phyloP scores from a whole-genome alignment of 2,329 filamentous ascomycete species.

The Macrophomina pseudophaseolina region DNA sequence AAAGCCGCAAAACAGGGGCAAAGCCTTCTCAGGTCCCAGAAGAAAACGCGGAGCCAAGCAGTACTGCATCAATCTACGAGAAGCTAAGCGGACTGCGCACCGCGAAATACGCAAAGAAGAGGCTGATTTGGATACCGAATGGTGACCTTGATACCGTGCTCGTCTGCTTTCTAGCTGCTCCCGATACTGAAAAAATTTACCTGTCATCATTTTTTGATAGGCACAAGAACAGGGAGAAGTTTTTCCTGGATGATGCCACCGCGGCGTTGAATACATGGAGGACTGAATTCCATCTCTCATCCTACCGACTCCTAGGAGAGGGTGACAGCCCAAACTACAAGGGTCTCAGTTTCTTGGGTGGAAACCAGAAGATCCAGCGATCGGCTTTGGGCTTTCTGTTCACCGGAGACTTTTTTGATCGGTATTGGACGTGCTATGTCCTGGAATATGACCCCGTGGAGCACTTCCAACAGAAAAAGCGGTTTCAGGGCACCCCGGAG shows the following conservation, averaged over 20 bases:
- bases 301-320: slow-evolving; percentile 29
- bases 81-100: not conserved
- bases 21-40: no score
- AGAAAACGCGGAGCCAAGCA: no score
- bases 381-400: slow-evolving; percentile 37
- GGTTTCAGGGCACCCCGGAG: not conserved
- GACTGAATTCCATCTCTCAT: slow-evolving; percentile 40
- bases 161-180: slow-evolving; percentile 29
- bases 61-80: not conserved
- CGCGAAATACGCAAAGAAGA: slow-evolving; percentile 11
- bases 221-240: slow-evolving; percentile 30
- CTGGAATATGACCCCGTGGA: slow-evolving; percentile 29
- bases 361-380: slow-evolving; percentile 25
- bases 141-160: slow-evolving; percentile 4
- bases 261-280: slow-evolving; percentile 36
- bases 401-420: slow-evolving; percentile 40
- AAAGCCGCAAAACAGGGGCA: no score
- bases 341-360: not conserved
- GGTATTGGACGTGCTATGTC: slow-evolving; percentile 42
- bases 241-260: slow-evolving; percentile 35
- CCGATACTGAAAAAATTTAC: slow-evolving; percentile 24
- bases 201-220: slow-evolving; percentile 33
- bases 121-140: slow-evolving; percentile 11
- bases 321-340: not conserved
- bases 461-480: not conserved